A percentile compares a stretch with the other conserved stretches of the same genome.
Evolutionary conservation across 1,284 basidiomycete species (phyloP).

Genomic region (Entoloma clypeatum): DNA sequence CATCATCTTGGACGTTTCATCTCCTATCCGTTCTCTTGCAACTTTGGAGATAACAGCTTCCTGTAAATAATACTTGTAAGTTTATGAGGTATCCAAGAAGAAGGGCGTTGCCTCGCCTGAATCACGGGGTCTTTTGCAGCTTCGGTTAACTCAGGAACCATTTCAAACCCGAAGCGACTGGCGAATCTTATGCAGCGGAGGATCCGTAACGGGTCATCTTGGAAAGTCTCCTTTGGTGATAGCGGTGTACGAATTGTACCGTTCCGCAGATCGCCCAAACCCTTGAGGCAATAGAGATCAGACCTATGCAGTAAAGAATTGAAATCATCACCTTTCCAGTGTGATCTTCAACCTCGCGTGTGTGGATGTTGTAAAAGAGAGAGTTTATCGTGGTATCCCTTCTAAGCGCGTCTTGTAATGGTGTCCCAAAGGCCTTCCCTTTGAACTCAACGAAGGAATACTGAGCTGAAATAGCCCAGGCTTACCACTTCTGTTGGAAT

Average conservation of each 20-base stretch:
- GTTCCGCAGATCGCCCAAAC: conserved; percentile 76
- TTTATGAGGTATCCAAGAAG: conserved; percentile 6
- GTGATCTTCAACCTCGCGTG: conserved; percentile 84
- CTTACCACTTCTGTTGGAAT: conserved; percentile 87
- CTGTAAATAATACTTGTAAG: conserved; percentile 40
- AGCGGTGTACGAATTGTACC: conserved; percentile 90
- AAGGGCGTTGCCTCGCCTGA: conserved; percentile 44
- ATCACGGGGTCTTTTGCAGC: conserved; percentile 69
- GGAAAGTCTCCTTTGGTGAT: conserved; percentile 83
- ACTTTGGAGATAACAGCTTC: conserved; percentile 75
- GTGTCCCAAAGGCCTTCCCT: conserved; percentile 88
- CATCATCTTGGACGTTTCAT: conserved; percentile 90
- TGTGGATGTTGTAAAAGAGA: conserved; percentile 95
- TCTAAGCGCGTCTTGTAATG: conserved; percentile 85
- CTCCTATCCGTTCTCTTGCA: conserved; percentile 85
- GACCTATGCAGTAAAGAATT: neutral
- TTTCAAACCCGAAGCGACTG: conserved; percentile 80
- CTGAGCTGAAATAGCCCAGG: conserved; percentile 1
- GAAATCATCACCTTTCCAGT: conserved; percentile 60
- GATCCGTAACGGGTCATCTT: conserved; percentile 92
- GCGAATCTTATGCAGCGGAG: conserved; percentile 91
- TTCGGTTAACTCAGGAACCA: conserved; percentile 70
- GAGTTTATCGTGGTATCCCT: conserved; percentile 97
- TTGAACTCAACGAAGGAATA: neutral
- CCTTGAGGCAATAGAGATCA: conserved; percentile 40